Conservation (phyloP, 768 basidiomycete genomes). For the Phaeolepiota aurea region DNA sequence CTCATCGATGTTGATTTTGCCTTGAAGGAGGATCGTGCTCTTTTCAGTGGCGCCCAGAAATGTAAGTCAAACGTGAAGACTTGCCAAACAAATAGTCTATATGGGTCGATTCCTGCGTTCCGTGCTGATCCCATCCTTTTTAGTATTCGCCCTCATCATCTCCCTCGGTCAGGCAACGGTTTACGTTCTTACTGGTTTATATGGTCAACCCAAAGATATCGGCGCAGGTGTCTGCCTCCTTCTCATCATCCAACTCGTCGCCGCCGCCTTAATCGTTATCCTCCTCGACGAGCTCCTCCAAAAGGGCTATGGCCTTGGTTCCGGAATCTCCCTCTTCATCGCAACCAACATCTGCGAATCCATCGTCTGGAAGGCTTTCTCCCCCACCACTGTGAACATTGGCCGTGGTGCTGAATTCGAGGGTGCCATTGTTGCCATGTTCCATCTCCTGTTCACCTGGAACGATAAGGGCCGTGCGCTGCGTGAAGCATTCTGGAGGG, state of each 20-base stretch:
- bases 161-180: constrained; percentile 94
- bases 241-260: constrained; percentile 92
- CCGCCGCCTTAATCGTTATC: constrained; percentile 92
- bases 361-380: constrained; percentile 99
- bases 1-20: constrained; percentile 96
- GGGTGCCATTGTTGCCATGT: constrained; percentile 90
- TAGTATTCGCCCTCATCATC: constrained; percentile 96
- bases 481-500: constrained; percentile 97
- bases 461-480: constrained; percentile 96
- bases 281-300: constrained; percentile 98
- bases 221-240: constrained; percentile 96
- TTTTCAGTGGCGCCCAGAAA: constrained; percentile 96
- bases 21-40: constrained; percentile 92
- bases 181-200: constrained; percentile 94
- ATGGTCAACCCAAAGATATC: constrained; percentile 87
- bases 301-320: constrained; percentile 98
- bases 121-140: neutral
- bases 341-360: constrained; percentile 99
- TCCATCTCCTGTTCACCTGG: constrained; percentile 98
- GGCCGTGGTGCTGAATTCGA: constrained; percentile 98
- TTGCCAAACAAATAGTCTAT: no score
- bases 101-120: constrained; percentile 2
- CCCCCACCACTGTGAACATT: constrained; percentile 95
- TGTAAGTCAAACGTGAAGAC: no score
- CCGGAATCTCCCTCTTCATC: constrained; percentile 97